Evolutionary conservation across 768 basidiomycete species (phyloP).

Genomic region (Lyophyllum atratum): DNA sequence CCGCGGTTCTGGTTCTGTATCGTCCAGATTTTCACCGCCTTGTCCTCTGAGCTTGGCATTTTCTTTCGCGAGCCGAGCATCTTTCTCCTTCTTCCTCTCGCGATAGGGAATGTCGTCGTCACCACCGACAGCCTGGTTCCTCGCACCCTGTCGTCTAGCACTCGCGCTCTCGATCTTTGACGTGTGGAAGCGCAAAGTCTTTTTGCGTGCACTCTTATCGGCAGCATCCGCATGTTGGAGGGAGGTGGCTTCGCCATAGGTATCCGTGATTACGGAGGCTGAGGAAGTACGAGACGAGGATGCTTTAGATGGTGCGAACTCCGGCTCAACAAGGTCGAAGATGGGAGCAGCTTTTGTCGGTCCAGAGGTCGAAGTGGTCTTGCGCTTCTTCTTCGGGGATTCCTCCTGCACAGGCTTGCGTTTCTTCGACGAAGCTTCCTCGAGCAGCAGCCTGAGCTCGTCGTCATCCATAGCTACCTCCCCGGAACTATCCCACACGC

Average conservation of each 20-base stretch:
- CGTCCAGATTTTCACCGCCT: slow-evolving; percentile 71
- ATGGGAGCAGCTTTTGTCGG: slow-evolving; percentile 34
- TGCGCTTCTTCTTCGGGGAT: slow-evolving; percentile 67
- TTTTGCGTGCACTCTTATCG: slow-evolving; percentile 83
- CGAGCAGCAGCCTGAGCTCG: slow-evolving; percentile 58
- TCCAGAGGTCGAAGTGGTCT: slow-evolving; percentile 41
- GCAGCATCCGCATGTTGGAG: slow-evolving; percentile 72
- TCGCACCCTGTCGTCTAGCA: slow-evolving; percentile 72
- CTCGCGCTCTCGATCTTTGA: slow-evolving; percentile 85
- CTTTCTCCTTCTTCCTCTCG: slow-evolving; percentile 67
- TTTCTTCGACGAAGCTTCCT: slow-evolving; percentile 39
- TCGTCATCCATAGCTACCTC: slow-evolving; percentile 35
- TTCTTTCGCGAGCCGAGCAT: slow-evolving; percentile 57
- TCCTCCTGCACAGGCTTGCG: slow-evolving; percentile 28
- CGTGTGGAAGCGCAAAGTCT: slow-evolving; percentile 90
- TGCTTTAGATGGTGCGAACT: slow-evolving; percentile 50
- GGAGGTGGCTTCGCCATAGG: slow-evolving; percentile 74
- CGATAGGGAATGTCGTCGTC: slow-evolving; percentile 96
- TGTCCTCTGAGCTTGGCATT: slow-evolving; percentile 43
- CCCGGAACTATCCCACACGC: slow-evolving; percentile 43
- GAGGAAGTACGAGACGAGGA: slow-evolving; percentile 25
- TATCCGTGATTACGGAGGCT: slow-evolving; percentile 35
- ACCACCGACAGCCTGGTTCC: slow-evolving; percentile 72
- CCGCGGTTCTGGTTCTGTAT: slow-evolving; percentile 45
- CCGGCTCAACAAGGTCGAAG: slow-evolving; percentile 83